Base-by-base conservation (phyloP, 2,329 filamentous ascomycete genomes). In the Raffaelea ambrosiae region DNA sequence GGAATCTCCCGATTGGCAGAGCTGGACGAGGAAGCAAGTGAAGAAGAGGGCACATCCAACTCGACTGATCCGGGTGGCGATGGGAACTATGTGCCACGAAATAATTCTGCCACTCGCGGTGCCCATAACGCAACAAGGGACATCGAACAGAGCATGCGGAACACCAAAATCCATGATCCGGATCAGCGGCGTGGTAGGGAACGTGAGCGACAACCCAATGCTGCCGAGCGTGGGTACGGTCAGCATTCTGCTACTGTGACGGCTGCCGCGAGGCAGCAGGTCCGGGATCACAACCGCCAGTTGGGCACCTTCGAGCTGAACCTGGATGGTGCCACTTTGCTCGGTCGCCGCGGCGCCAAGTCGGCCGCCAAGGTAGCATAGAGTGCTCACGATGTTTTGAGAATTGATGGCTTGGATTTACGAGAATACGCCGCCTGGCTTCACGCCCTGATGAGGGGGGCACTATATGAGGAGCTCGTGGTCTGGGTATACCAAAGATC, bases 301-400 rank as follows among this genome's bases (percentile, higher is more conserved):
- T 86, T 84, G 65, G 89, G 88, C 29, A 82, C 86, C 0, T 98
- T 98, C 56, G 93, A 98, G 66, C 76, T 98, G 42, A 96, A 82
- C 60, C 70, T 98, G 35, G 88, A 95, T 55, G 93, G 93, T 48
- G 87, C 93, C 1, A 97, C 90, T 2, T 67, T 98, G 45, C 71
- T 98, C 4, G 90, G 90, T 29, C 80, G 90, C 57, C 69, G 80
- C 50, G 72, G 70, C 20, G 71, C 75, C 57, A 79, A 81, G 57
- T 65, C 76, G 40, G 64, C 72, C 21, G 68, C 72, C 50, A 69
- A 62, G 29, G 68, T 68, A 41, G 68, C 59, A 47, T 65, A 55
- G 58, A 48, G 22, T 44, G 47, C 23, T 13, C 26, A 7, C 13
- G 26, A 13, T 29, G 13, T 13, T 7, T 29, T 29, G 13, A 13